Base-by-base conservation (phyloP, 225 moss, liverwort and hornwort species). In the Neckera pumila region DNA sequence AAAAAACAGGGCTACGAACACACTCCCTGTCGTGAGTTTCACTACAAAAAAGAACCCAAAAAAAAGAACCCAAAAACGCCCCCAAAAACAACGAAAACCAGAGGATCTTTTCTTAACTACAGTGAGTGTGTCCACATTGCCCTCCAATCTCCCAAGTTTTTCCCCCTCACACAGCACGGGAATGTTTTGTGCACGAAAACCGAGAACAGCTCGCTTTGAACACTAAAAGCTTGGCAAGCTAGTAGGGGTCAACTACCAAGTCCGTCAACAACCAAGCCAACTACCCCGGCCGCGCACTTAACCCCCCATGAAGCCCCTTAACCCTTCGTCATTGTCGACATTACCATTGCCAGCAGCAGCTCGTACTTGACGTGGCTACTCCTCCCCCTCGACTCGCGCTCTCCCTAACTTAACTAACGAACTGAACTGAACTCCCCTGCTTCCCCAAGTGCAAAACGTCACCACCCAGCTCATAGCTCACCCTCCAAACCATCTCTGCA, bases 211-310 rank as follows among this genome's bases (percentile, higher is more conserved):
- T 36, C 36, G 17, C 65, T 36, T 31, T 9, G n/a, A n/a, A n/a
- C 67, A 84, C 88, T 59, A 49, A 82, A 82, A 84, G 36, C 84
- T 84, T 33, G 54, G 64, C 63, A 38, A 79, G 59, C 42, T 42
- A 42, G 67, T 77, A 64, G 84, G 53, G 83, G 86, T 83, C 91
- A 84, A 87, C 89, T 26, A 87, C 80, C 45, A 80, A 89, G 87
- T 85, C 87, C 91, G 82, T 89, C 91, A 87, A 71, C 82, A 76
- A 85, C 89, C 82, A 49, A 73, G 20, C 87, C 71, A 85, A 61
- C 82, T 36, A 87, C 79, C 67, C 36, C 65, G 7, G 56, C 57
- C 79, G 40, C 40, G 64, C 62, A 33, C 65, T 25, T 34, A 74
- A 84, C 34, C 82, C 78, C 85, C 53, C 89, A 65, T 79, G 81